Conservation (phyloP, 2,329 filamentous ascomycete genomes). For the Juglanconis sp. region DNA sequence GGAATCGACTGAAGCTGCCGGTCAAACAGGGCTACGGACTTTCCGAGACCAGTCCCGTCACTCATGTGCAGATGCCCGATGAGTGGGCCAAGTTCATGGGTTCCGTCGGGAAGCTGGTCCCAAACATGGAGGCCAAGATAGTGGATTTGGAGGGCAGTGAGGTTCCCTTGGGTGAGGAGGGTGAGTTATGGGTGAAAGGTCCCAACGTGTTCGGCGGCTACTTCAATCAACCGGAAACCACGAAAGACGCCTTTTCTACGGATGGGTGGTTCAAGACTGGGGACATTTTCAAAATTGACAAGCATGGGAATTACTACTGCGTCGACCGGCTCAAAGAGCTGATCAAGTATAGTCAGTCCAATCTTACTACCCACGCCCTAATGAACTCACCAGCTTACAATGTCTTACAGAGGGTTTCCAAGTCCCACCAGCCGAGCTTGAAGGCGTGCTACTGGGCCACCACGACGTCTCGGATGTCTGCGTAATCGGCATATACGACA, state of each 20-base stretch:
- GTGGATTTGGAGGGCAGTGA: conserved; percentile 60
- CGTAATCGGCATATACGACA: conserved; percentile 60
- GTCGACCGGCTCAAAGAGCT: conserved; percentile 78
- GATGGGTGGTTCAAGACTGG: conserved; percentile 91
- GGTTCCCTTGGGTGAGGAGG: conserved; percentile 57
- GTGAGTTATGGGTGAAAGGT: conserved; percentile 75
- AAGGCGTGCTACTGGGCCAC: conserved; percentile 42
- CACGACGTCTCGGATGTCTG: conserved; percentile 53
- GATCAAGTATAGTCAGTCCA: conserved; percentile 54
- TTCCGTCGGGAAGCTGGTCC: conserved; percentile 71
- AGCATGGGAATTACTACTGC: conserved; percentile 79
- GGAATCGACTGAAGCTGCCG: conserved; percentile 69
- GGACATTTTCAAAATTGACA: conserved; percentile 77
- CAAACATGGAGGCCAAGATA: conserved; percentile 79
- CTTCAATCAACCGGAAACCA: conserved; percentile 68
- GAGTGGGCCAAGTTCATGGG: conserved; percentile 77
- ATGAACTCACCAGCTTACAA: background rate
- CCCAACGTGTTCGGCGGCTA: conserved; percentile 81
- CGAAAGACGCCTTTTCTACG: conserved; percentile 64
- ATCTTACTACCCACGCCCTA: background rate
- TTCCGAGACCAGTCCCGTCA: conserved; percentile 79
- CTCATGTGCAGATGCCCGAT: conserved; percentile 69
- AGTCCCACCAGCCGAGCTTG: conserved; percentile 66
- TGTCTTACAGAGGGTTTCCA: conserved; percentile 65
- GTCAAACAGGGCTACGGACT: conserved; percentile 94